Evolutionary conservation across 2,329 filamentous ascomycete genomes (phyloP).

Genomic region (Mariannaea elegans): DNA sequence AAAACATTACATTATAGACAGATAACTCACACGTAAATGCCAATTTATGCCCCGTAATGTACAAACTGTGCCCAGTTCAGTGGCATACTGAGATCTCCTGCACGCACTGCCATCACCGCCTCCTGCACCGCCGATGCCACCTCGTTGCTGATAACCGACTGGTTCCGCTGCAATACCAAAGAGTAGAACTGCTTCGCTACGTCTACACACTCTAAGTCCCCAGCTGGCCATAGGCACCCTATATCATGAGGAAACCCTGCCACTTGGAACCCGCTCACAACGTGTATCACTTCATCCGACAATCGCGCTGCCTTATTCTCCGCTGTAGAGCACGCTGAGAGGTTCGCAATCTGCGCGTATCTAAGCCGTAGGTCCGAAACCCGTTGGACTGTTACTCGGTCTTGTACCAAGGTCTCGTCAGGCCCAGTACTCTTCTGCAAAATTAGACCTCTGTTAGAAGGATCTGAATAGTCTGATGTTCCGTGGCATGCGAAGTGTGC

Average conservation of each 20-base stretch:
- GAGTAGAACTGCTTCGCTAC: slow-evolving; percentile 22
- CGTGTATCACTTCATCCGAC: slow-evolving; percentile 46
- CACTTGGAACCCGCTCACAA: slow-evolving; percentile 47
- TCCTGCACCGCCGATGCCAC: neutral
- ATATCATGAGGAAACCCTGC: slow-evolving; percentile 47
- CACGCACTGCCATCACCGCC: slow-evolving; percentile 1
- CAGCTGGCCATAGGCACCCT: slow-evolving; percentile 43
- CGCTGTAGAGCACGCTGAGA: slow-evolving; percentile 50
- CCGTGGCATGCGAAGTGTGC: slow-evolving; percentile 36
- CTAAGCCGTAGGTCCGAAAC: slow-evolving; percentile 6
- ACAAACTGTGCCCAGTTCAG: neutral
- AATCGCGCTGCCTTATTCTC: slow-evolving; percentile 35
- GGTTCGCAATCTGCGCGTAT: slow-evolving; percentile 42
- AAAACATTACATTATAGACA: too few relatives aligned
- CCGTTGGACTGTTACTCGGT: neutral
- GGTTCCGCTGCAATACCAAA: neutral
- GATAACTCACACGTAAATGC: too few relatives aligned
- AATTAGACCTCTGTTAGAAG: slow-evolving; percentile 32
- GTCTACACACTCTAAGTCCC: slow-evolving; percentile 35
- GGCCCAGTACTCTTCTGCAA: slow-evolving; percentile 22
- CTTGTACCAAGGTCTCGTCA: neutral
- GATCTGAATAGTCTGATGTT: slow-evolving; percentile 19
- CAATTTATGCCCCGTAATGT: neutral
- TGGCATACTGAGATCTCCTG: neutral
- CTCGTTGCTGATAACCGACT: neutral